Conservation (phyloP, 352 stramenopile species). For the Elongisporangium prolatum region DNA sequence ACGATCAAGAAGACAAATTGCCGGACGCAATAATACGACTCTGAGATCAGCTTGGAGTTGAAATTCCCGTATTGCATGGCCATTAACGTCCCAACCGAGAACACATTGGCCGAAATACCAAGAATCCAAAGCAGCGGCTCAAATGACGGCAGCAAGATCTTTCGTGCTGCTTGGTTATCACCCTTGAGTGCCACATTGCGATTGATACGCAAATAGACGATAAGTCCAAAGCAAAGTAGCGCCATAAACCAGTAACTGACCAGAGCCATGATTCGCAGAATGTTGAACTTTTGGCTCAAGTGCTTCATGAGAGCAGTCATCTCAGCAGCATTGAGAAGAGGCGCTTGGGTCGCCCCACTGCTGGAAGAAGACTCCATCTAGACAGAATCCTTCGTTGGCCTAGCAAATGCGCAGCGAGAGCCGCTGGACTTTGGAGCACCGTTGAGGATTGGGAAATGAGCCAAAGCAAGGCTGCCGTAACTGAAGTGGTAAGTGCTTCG, state of each 20-base stretch:
- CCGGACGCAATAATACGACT: constrained; percentile 30
- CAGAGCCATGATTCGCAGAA: constrained; percentile 27
- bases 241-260: constrained; percentile 37
- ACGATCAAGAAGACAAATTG: constrained; percentile 42
- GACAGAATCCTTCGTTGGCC: neutral
- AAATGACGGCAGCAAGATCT: constrained; percentile 44
- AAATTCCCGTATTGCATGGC: constrained; percentile 20
- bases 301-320: neutral
- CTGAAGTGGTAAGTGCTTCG: neutral
- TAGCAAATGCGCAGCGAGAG: neutral
- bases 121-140: constrained; percentile 48
- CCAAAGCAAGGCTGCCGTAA: neutral
- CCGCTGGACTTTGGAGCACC: neutral
- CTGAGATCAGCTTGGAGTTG: constrained; percentile 30
- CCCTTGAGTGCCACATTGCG: constrained; percentile 30
- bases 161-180: constrained; percentile 31
- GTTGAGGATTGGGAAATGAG: neutral
- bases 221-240: constrained; percentile 19
- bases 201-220: constrained; percentile 44
- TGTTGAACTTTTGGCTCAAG: constrained; percentile 16
- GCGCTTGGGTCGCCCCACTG: neutral
- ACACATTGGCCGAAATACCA: constrained; percentile 24
- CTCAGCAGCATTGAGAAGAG: neutral
- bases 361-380: neutral
- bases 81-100: constrained; percentile 31